Evolutionary conservation across 129 eudicot genomes (phyloP).

Genomic region (Oenanthe sinensis): DNA sequence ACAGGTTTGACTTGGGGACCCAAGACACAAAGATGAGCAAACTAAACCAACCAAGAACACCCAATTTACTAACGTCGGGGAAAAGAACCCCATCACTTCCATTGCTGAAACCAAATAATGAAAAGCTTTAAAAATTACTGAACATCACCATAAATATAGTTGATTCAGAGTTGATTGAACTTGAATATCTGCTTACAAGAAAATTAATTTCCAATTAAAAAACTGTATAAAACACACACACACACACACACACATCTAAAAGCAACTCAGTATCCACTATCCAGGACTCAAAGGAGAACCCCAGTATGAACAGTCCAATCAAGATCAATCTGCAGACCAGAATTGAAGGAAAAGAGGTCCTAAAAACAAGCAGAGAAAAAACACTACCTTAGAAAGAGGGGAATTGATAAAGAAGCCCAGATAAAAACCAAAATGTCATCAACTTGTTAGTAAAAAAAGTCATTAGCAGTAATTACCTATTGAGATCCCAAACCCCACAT

Average conservation of each 20-base stretch:
- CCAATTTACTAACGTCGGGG: constrained; percentile 30
- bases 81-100: constrained; percentile 18
- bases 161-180: constrained; percentile 4
- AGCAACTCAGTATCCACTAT: neutral
- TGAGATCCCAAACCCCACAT: constrained; percentile 12
- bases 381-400: neutral
- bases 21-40: constrained; percentile 34
- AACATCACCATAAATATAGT: constrained; percentile 15
- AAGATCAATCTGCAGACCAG: neutral
- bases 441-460: constrained; percentile 20
- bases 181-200: constrained; percentile 3
- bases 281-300: neutral
- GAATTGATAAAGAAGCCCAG: constrained; percentile 7
- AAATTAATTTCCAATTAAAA: constrained; percentile 2
- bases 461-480: neutral
- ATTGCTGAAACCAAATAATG: constrained; percentile 10
- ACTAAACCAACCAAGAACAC: constrained; percentile 32
- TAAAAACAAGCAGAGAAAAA: constrained; percentile 1
- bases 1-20: constrained; percentile 43
- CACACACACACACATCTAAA: neutral
- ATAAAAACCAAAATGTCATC: constrained; percentile 5
- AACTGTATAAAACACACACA: neutral
- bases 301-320: neutral
- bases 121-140: constrained; percentile 10
- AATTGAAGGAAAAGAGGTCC: neutral